These are phyloP conservation scores for Vitis cinerea DNA, from an alignment of 164 flowering plant species.

Conservation along the genomic window DNA sequence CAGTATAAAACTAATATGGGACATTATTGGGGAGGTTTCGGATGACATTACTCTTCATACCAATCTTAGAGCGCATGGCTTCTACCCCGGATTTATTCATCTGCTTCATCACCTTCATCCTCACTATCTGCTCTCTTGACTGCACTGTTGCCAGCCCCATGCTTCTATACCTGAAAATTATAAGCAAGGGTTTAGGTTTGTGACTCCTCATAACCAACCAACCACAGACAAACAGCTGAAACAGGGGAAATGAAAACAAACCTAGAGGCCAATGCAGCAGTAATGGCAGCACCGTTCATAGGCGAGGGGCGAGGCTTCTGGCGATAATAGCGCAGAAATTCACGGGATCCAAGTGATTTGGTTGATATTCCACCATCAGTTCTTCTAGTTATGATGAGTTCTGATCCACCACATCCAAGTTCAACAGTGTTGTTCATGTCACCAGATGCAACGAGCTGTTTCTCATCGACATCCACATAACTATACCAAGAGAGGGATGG, in stretches of 20 bases:
- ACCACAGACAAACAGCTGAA: not conserved
- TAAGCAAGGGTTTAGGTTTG: not conserved
- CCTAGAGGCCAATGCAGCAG: slow-evolving; percentile 78
- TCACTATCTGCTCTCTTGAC: slow-evolving; percentile 65
- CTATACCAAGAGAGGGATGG: slow-evolving; percentile 23
- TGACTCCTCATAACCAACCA: not conserved
- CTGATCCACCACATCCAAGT: slow-evolving; percentile 82
- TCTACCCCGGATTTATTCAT: slow-evolving; percentile 79
- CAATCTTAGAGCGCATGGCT: slow-evolving; percentile 74
- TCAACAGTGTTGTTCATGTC: slow-evolving; percentile 47
- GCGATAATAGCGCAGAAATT: slow-evolving; percentile 84
- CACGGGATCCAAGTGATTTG: slow-evolving; percentile 81
- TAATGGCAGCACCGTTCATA: slow-evolving; percentile 42
- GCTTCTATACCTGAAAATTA: slow-evolving; percentile 72
- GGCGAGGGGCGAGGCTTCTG: slow-evolving; percentile 87
- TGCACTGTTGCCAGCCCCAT: slow-evolving; percentile 90
- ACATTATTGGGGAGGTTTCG: slow-evolving; percentile 86
- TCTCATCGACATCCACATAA: slow-evolving; percentile 65
- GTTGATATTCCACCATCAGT: slow-evolving; percentile 30
- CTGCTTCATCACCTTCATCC: slow-evolving; percentile 81
- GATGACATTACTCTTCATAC: slow-evolving; percentile 90
- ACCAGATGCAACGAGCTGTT: slow-evolving; percentile 55
- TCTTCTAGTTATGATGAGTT: slow-evolving; percentile 74
- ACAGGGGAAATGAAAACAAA: slow-evolving; percentile 20
- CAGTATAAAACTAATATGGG: slow-evolving; percentile 39